Percentiles rank a stretch among this genome's conserved stretches.
Evolutionary conservation across 352 stramenopile species (phyloP).

Genomic region (Blastocystis sp.): DNA sequence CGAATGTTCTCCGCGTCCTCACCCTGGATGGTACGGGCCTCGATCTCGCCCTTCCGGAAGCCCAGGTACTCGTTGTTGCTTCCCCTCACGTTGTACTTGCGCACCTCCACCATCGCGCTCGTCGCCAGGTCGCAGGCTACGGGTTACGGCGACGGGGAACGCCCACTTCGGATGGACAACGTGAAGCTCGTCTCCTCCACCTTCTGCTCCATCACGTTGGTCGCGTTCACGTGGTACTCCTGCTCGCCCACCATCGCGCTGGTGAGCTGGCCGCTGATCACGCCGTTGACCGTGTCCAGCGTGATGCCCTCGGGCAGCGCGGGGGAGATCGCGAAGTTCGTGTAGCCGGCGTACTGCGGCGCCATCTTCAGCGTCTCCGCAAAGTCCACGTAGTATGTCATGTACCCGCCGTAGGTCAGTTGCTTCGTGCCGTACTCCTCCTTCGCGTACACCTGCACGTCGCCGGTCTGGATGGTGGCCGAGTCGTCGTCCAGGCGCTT

Average conservation of each 20-base stretch:
- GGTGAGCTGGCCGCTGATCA: background rate
- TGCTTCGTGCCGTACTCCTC: background rate
- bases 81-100: conserved; percentile 53
- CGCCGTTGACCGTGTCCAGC: conserved; percentile 28
- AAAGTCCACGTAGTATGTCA: conserved; percentile 35
- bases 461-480: conserved; percentile 19
- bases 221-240: conserved; percentile 35
- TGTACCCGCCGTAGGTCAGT: background rate
- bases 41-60: background rate
- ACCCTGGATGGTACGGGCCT: background rate
- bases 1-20: background rate
- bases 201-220: background rate
- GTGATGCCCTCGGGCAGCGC: conserved; percentile 24
- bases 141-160: background rate
- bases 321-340: conserved; percentile 6
- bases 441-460: conserved; percentile 13
- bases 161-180: conserved; percentile 9
- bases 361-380: background rate
- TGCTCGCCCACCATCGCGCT: conserved; percentile 14
- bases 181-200: background rate
- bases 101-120: conserved; percentile 35
- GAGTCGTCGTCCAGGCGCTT: conserved; percentile 33
- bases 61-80: background rate
- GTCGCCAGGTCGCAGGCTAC: conserved; percentile 17
- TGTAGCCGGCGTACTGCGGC: conserved; percentile 42